Conservation (phyloP, 805 yeast genomes). For the Saturnispora ahearnii region DNA sequence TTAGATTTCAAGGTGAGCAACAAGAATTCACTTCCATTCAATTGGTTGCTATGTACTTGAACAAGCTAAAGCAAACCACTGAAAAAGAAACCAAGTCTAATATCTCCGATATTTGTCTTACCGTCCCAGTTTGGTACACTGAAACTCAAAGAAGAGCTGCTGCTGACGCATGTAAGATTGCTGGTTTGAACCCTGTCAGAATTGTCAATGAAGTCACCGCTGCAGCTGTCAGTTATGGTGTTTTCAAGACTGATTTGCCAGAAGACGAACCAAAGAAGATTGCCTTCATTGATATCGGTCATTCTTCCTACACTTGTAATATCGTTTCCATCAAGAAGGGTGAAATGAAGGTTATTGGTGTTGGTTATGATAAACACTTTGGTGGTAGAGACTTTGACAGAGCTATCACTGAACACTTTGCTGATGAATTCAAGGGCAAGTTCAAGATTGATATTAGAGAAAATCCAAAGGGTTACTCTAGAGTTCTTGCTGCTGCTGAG, state of each 20-base stretch:
- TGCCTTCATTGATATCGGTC: constrained; percentile 95
- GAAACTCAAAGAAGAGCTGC: constrained; percentile 96
- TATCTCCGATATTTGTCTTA: constrained; percentile 80
- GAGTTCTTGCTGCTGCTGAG: constrained; percentile 89
- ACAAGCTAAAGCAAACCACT: constrained; percentile 79
- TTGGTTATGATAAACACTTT: constrained; percentile 90
- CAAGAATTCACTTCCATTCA: constrained; percentile 79
- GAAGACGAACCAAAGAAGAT: constrained; percentile 86
- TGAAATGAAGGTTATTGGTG: constrained; percentile 85
- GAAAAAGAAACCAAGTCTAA: constrained; percentile 72
- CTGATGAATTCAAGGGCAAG: constrained; percentile 82
- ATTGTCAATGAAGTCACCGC: constrained; percentile 96
- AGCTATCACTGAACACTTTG: constrained; percentile 91
- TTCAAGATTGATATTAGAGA: constrained; percentile 87
- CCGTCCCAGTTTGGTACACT: constrained; percentile 97
- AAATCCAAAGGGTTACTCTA: constrained; percentile 91
- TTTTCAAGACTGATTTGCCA: constrained; percentile 93
- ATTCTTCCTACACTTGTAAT: constrained; percentile 86
- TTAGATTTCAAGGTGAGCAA: constrained; percentile 72
- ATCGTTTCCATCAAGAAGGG: constrained; percentile 91
- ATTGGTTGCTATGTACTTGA: constrained; percentile 88
- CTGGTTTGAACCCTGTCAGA: constrained; percentile 97
- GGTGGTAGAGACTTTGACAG: constrained; percentile 97
- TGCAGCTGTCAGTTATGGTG: constrained; percentile 99
- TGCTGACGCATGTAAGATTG: constrained; percentile 89